A percentile compares a stretch with the other conserved stretches of the same genome.
phyloP scores from a whole-genome alignment of 2,329 filamentous ascomycete genomes.

The Gnomoniopsis sp. region DNA sequence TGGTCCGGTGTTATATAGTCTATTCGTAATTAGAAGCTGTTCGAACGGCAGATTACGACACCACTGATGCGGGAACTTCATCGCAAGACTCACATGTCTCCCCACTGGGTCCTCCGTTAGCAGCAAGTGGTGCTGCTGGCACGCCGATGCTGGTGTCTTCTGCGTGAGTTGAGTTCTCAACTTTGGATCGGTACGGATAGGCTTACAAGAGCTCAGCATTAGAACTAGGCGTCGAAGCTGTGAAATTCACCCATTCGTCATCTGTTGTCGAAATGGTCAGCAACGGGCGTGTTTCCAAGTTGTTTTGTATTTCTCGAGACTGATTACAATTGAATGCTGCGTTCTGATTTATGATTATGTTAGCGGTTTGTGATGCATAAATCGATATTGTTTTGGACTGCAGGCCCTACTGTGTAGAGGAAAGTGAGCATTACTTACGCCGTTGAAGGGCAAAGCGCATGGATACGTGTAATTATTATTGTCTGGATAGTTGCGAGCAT shows the following conservation, averaged over 20 bases:
- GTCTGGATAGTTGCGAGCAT: constrained; percentile 18
- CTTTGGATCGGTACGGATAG: background rate
- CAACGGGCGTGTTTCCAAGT: background rate
- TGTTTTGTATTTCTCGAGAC: background rate
- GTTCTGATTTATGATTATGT: background rate
- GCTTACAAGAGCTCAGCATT: constrained; percentile 25
- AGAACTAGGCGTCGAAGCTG: constrained; percentile 24
- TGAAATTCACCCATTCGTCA: constrained; percentile 25
- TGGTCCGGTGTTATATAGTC: constrained; percentile 31
- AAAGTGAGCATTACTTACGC: background rate
- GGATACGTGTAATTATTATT: constrained; percentile 23
- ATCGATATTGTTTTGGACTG: background rate
- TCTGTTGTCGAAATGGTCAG: background rate
- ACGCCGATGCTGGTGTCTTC: constrained; percentile 22
- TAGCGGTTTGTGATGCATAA: background rate
- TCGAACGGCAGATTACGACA: background rate
- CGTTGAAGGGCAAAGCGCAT: constrained; percentile 12
- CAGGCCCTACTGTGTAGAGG: background rate
- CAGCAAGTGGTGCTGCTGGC: constrained; percentile 28
- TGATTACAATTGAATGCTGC: constrained; percentile 23
- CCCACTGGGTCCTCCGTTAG: constrained; percentile 30
- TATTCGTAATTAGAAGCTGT: background rate
- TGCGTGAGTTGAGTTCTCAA: background rate
- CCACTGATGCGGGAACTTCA: background rate
- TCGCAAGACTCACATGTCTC: constrained; percentile 21